Conservation (phyloP, 495 filamentous ascomycete species). For the Lasiosphaeria ovina region DNA sequence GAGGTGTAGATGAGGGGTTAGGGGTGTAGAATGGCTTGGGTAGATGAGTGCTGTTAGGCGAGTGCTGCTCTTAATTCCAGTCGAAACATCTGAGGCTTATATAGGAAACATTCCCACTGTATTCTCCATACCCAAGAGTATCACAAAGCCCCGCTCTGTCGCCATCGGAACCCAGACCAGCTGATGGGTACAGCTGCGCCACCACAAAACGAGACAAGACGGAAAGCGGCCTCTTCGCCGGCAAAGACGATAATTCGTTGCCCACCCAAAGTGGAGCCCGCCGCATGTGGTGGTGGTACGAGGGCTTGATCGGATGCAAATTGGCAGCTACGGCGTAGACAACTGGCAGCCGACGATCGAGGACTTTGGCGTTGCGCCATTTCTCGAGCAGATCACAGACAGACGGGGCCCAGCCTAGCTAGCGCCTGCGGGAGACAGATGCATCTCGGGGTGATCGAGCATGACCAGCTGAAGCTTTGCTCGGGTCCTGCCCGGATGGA, state of each 20-base stretch:
- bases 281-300: too few species aligned
- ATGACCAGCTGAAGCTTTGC: background rate
- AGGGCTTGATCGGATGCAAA: too few species aligned
- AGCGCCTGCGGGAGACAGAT: background rate
- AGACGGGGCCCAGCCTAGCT: too few species aligned
- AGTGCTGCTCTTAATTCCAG: background rate
- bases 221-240: background rate
- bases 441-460: background rate
- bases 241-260: background rate
- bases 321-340: too few species aligned
- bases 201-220: background rate
- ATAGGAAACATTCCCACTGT: background rate
- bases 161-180: conserved; percentile 4
- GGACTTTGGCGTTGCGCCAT: too few species aligned
- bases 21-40: background rate
- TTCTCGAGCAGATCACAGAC: too few species aligned
- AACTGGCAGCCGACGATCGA: too few species aligned
- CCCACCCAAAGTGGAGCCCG: background rate
- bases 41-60: too few species aligned
- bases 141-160: background rate
- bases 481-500: background rate
- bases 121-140: background rate
- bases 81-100: background rate
- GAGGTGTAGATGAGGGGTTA: background rate
- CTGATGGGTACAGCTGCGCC: conserved; percentile 5